phyloP scores from a whole-genome alignment of 2,329 filamentous ascomycete species.

The Xylariales sp. region DNA sequence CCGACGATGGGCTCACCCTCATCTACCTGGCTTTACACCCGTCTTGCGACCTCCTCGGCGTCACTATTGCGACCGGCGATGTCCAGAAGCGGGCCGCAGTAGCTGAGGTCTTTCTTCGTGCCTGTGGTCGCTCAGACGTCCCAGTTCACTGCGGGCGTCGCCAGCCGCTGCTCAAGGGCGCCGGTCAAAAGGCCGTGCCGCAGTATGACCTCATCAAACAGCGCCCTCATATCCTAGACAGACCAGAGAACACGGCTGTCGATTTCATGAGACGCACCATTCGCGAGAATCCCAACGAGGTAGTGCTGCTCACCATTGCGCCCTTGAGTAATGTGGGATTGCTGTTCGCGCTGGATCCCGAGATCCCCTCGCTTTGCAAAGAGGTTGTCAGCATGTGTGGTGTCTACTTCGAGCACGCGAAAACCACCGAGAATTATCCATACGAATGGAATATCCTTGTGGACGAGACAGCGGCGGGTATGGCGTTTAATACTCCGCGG shows the following conservation, averaged over 20 bases:
- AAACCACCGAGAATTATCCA: background rate
- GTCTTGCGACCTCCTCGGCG: slow-evolving; percentile 10
- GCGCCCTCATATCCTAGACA: background rate
- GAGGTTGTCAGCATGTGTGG: slow-evolving; percentile 11
- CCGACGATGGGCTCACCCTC: slow-evolving; percentile 11
- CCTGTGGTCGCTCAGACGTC: slow-evolving; percentile 1
- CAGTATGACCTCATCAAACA: slow-evolving; percentile 1
- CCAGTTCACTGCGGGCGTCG: slow-evolving; percentile 10
- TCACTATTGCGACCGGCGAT: slow-evolving; percentile 10
- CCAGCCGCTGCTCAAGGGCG: slow-evolving; percentile 6
- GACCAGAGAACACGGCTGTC: slow-evolving; percentile 10
- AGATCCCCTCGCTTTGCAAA: slow-evolving; percentile 5
- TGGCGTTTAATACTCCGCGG: slow-evolving; percentile 4
- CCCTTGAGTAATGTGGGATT: slow-evolving; percentile 9
- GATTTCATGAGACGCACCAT: slow-evolving; percentile 8
- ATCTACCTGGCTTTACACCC: slow-evolving; percentile 11
- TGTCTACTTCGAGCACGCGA: slow-evolving; percentile 5
- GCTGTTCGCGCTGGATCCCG: slow-evolving; percentile 10
- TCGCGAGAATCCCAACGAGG: slow-evolving; percentile 8
- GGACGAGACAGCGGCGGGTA: slow-evolving; percentile 9
- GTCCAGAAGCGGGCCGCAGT: slow-evolving; percentile 10
- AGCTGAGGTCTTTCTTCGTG: slow-evolving; percentile 8
- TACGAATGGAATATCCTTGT: slow-evolving; percentile 10
- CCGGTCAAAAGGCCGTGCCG: slow-evolving; percentile 4
- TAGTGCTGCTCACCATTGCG: slow-evolving; percentile 9